Conservation (phyloP, 179 eudicot species). For the Nepenthes alata region DNA sequence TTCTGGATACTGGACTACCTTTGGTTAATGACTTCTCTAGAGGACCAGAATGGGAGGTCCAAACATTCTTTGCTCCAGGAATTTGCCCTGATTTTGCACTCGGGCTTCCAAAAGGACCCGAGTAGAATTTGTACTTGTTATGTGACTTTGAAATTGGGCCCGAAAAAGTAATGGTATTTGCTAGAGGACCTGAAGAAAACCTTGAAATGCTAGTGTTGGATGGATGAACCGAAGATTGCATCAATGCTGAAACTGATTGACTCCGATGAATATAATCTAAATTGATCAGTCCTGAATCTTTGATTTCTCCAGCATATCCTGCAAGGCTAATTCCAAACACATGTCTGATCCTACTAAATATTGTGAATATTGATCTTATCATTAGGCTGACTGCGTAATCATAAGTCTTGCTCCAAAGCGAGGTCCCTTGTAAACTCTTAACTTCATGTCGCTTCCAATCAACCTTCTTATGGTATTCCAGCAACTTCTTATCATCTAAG, state of each 20-base stretch:
- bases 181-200: slow-evolving; percentile 32
- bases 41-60: slow-evolving; percentile 37
- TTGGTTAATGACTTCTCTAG: slow-evolving; percentile 24
- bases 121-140: slow-evolving; percentile 18
- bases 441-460: slow-evolving; percentile 52
- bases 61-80: slow-evolving; percentile 6
- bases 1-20: slow-evolving; percentile 17
- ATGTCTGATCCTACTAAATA: slow-evolving; percentile 35
- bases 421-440: slow-evolving; percentile 35
- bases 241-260: slow-evolving; percentile 30
- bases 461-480: slow-evolving; percentile 39
- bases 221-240: slow-evolving; percentile 43
- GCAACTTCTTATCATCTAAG: slow-evolving; percentile 20
- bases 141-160: slow-evolving; percentile 23
- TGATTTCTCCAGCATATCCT: slow-evolving; percentile 9
- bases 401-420: slow-evolving; percentile 47
- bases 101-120: slow-evolving; percentile 34
- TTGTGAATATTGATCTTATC: slow-evolving; percentile 38
- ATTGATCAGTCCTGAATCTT: slow-evolving; percentile 18
- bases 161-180: slow-evolving; percentile 17
- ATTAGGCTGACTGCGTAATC: slow-evolving; percentile 39
- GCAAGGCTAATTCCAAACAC: slow-evolving; percentile 36
- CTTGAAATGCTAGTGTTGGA: slow-evolving; percentile 26
- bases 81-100: slow-evolving; percentile 9
- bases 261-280: slow-evolving; percentile 18